Conservation (phyloP, 768 basidiomycete species). For the Neoboletus magnificus region DNA sequence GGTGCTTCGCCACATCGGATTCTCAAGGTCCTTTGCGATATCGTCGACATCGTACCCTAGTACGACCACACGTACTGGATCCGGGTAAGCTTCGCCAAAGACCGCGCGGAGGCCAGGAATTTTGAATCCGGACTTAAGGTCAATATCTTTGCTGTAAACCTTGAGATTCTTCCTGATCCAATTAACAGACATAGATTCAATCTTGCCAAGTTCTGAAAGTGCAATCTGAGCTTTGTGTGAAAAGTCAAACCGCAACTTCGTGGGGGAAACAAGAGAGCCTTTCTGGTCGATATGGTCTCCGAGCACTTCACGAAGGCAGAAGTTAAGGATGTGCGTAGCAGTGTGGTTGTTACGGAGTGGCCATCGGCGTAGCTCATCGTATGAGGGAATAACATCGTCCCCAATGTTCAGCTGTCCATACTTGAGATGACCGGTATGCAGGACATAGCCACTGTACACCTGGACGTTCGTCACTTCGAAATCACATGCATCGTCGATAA, state of each 20-base stretch:
- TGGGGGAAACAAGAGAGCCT: conserved; percentile 93
- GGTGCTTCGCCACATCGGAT: conserved; percentile 86
- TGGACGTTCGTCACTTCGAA: conserved; percentile 95
- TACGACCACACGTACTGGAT: conserved; percentile 93
- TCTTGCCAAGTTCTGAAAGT: conserved; percentile 71
- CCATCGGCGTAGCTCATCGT: conserved; percentile 96
- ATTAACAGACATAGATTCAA: conserved; percentile 78
- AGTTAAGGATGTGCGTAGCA: conserved; percentile 98
- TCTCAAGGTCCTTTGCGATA: conserved; percentile 79
- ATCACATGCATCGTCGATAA: conserved; percentile 86
- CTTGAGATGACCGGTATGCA: conserved; percentile 88
- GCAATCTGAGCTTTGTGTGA: conserved; percentile 89
- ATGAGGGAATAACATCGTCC: conserved; percentile 81
- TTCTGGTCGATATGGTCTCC: conserved; percentile 99
- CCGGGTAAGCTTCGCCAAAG: conserved; percentile 96
- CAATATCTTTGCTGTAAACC: conserved; percentile 85
- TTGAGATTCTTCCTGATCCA: conserved; percentile 90
- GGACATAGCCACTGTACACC: conserved; percentile 90
- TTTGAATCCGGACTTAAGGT: conserved; percentile 70
- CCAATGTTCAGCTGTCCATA: conserved; percentile 81
- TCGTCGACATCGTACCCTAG: conserved; percentile 87
- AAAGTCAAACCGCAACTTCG: conserved; percentile 97
- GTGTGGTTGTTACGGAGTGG: conserved; percentile 98
- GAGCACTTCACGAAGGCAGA: conserved; percentile 83
- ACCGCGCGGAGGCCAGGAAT: conserved; percentile 96